phyloP scores from a whole-genome alignment of 164 flowering plant species.

The Piper longum region DNA sequence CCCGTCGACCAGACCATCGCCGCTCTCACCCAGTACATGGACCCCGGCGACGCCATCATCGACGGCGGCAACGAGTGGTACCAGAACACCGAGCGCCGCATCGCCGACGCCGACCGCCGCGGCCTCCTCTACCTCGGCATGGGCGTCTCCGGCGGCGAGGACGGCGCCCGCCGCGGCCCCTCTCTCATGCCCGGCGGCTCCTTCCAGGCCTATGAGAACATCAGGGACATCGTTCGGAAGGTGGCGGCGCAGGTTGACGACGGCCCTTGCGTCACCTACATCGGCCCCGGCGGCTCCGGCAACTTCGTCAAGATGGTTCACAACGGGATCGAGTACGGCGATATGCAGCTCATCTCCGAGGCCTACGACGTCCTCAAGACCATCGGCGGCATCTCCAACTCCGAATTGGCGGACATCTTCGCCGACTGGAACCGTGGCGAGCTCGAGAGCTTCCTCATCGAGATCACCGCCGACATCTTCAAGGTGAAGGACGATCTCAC shows the following conservation, averaged over 20 bases:
- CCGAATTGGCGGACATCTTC: conserved; percentile 24
- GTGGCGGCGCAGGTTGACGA: conserved; percentile 39
- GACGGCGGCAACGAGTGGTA: conserved; percentile 41
- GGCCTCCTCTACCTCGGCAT: conserved; percentile 27
- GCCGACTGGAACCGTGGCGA: conserved; percentile 34
- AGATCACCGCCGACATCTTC: conserved; percentile 33
- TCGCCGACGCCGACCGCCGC: conserved; percentile 7
- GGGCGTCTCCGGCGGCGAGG: conserved; percentile 40
- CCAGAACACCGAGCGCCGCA: conserved; percentile 29
- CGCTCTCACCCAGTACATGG: conserved; percentile 19
- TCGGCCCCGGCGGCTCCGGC: conserved; percentile 34
- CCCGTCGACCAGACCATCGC: conserved; percentile 40
- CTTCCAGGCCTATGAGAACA: conserved; percentile 23
- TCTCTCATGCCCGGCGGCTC: conserved; percentile 52
- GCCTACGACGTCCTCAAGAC: conserved; percentile 31
- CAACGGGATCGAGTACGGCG: conserved; percentile 24
- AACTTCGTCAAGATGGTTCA: conserved; percentile 41
- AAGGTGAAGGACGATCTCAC: conserved; percentile 19
- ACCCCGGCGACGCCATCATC: conserved; percentile 28
- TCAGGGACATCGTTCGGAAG: conserved; percentile 21
- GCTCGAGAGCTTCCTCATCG: conserved; percentile 35
- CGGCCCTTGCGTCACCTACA: conserved; percentile 40
- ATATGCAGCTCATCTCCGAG: conserved; percentile 30
- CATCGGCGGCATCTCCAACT: conserved; percentile 23
- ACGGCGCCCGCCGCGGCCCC: conserved; percentile 32